A percentile compares a stretch with the other conserved stretches of the same genome.
phyloP scores from a whole-genome alignment of 129 eudicot species.

The Glebionis coronaria region DNA sequence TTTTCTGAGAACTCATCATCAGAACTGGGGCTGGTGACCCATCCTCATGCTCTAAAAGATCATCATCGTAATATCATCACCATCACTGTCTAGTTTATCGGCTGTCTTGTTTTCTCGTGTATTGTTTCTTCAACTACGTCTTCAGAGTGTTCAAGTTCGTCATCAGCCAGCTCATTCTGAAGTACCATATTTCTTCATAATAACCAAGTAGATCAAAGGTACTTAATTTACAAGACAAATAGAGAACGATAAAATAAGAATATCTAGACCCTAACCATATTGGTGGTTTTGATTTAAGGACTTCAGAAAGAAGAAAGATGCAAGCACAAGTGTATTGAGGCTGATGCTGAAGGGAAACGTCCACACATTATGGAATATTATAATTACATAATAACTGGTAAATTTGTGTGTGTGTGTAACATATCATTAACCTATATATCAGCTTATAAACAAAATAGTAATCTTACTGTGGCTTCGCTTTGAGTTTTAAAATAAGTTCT shows the following conservation, averaged over 20 bases:
- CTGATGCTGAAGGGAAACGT: constrained; percentile 94
- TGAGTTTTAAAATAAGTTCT: no score
- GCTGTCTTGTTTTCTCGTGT: constrained; percentile 20
- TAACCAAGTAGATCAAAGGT: constrained; percentile 3
- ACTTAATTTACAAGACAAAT: background rate
- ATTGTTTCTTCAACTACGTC: constrained; percentile 59
- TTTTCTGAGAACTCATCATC: constrained; percentile 57
- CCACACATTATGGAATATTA: constrained; percentile 7
- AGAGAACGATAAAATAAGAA: background rate
- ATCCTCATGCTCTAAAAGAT: constrained; percentile 37
- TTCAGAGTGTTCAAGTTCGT: constrained; percentile 90
- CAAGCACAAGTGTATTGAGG: constrained; percentile 97
- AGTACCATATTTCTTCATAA: constrained; percentile 73
- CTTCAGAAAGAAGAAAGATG: constrained; percentile 92
- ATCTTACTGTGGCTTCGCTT: no score
- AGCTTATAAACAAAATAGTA: no score
- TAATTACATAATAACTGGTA: constrained; percentile 14
- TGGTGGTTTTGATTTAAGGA: constrained; percentile 93
- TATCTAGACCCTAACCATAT: constrained; percentile 58
- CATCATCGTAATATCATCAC: constrained; percentile 17
- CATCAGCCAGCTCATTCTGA: constrained; percentile 87
- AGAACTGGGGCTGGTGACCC: constrained; percentile 50
- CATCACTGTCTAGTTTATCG: constrained; percentile 21
- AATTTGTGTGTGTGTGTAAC: background rate
- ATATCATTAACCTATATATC: no score